phyloP scores from a whole-genome alignment of 2,329 filamentous ascomycete genomes.

The Pseudodiploospora longispora region DNA sequence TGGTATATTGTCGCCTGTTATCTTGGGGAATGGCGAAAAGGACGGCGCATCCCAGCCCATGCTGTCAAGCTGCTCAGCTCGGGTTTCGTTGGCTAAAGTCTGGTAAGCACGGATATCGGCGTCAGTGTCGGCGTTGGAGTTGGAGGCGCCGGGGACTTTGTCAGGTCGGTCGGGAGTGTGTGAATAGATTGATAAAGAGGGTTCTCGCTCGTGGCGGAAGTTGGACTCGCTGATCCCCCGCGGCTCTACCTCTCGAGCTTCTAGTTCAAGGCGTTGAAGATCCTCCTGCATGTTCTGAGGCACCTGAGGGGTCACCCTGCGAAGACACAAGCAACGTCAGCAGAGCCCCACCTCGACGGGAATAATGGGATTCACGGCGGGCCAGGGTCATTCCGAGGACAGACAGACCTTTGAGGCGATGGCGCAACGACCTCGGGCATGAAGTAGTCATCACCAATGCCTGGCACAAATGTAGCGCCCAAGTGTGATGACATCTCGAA shows the following conservation, averaged over 20 bases:
- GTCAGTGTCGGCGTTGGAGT: neutral
- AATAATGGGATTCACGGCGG: neutral
- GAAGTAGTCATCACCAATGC: constrained; percentile 51
- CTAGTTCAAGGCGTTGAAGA: constrained; percentile 81
- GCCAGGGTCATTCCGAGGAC: constrained; percentile 8
- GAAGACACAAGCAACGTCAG: constrained; percentile 28
- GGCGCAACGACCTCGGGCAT: constrained; percentile 54
- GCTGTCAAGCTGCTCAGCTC: constrained; percentile 28
- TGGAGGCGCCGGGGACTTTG: neutral
- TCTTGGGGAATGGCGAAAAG: constrained; percentile 86
- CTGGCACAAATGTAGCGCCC: constrained; percentile 51
- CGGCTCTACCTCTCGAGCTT: constrained; percentile 48
- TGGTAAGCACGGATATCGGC: constrained; percentile 5
- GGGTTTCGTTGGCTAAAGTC: constrained; percentile 14
- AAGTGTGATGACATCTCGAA: constrained; percentile 23
- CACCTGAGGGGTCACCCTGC: constrained; percentile 87
- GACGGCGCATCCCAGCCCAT: constrained; percentile 56
- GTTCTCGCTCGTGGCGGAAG: constrained; percentile 33
- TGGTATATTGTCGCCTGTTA: constrained; percentile 81
- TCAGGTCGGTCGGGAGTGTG: constrained; percentile 9
- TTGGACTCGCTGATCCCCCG: constrained; percentile 23
- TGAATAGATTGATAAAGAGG: constrained; percentile 34
- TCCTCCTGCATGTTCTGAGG: constrained; percentile 95
- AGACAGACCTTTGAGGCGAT: constrained; percentile 46
- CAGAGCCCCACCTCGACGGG: constrained; percentile 21